Conservation (phyloP, 345 rosid species). For the Erodium maritimum region DNA sequence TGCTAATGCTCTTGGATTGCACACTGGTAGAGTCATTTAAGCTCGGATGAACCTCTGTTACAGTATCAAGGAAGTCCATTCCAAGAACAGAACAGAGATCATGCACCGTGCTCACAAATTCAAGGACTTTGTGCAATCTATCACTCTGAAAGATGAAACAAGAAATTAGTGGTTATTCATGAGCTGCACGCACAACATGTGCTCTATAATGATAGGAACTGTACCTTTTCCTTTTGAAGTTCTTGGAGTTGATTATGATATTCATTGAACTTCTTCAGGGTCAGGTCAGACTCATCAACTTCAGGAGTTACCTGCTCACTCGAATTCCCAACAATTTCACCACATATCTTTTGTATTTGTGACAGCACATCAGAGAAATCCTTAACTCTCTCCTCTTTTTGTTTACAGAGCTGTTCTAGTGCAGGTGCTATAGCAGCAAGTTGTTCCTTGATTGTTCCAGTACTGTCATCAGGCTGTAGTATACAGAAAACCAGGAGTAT, state of each 20-base stretch:
- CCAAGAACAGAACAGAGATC: constrained; percentile 87
- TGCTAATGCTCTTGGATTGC: constrained; percentile 86
- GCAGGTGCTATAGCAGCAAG: constrained; percentile 87
- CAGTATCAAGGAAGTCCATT: constrained; percentile 69
- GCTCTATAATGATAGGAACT: neutral
- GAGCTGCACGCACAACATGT: neutral
- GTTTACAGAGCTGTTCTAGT: constrained; percentile 83
- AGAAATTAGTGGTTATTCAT: neutral
- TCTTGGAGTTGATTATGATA: constrained; percentile 68
- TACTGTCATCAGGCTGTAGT: constrained; percentile 60
- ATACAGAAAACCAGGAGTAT: constrained; percentile 4
- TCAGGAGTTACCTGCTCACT: constrained; percentile 37
- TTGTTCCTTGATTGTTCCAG: constrained; percentile 92
- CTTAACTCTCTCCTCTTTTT: constrained; percentile 76
- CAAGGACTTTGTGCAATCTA: constrained; percentile 81
- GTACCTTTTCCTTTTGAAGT: constrained; percentile 91
- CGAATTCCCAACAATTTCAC: constrained; percentile 65
- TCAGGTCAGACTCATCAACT: constrained; percentile 75
- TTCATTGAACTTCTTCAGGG: constrained; percentile 72
- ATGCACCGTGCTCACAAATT: constrained; percentile 86
- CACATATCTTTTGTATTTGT: constrained; percentile 82
- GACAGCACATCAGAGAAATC: constrained; percentile 71
- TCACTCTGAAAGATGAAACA: constrained; percentile 47
- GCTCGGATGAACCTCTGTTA: constrained; percentile 93
- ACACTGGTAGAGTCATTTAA: constrained; percentile 52